Evolutionary conservation across 805 yeast genomes (phyloP), one percentile per base, ranked within the genome.

Genomic region (Candida silvatica): DNA sequence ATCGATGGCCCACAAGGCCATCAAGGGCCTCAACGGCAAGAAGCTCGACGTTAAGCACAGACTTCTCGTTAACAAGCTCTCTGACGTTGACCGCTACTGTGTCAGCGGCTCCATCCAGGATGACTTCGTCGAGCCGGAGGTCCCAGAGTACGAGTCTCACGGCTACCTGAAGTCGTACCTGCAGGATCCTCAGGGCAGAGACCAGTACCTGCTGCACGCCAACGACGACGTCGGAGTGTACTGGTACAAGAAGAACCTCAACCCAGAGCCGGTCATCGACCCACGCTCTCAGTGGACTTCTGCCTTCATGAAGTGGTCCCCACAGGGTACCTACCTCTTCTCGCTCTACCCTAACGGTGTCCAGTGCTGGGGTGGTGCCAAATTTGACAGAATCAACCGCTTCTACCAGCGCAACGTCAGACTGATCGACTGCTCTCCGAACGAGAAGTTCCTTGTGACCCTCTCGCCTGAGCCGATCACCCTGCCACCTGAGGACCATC

Each of bases 311-410:
- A 78, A 79, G 56, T 90, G 87, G 67, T 86, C 97, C 33, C 95
- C 97, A 54, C 78, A 77, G 62, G 99, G 99, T 59, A 77, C 90
- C 9, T 88, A 77, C 54, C 61, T 90, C 44, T 76, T 84, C 48
- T 80, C 97, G 1, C 70, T 87, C 49, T 97, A 90, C 62, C 86
- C 86, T 34, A 94, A 85, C 62, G 97, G 97, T 69, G 77, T 87
- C 38, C 94, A 86, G 58, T 74, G 90, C 19, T 92, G 97, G 94
- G 98, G 97, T 55, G 97, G 97, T 42, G 72, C 74, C 37, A 67
- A 73, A 32, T 86, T 86, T 54, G 75, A 71, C 43, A 71, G 82
- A 49, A 66, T 86, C 48, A 75, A 71, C 49, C 79, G 86, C 61
- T 86, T 83, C 54, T 70, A 78, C 41, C 99, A 92, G 57, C 88